phyloP scores from a whole-genome alignment of 345 rosid species.

The Melaleuca quinquenervia region DNA sequence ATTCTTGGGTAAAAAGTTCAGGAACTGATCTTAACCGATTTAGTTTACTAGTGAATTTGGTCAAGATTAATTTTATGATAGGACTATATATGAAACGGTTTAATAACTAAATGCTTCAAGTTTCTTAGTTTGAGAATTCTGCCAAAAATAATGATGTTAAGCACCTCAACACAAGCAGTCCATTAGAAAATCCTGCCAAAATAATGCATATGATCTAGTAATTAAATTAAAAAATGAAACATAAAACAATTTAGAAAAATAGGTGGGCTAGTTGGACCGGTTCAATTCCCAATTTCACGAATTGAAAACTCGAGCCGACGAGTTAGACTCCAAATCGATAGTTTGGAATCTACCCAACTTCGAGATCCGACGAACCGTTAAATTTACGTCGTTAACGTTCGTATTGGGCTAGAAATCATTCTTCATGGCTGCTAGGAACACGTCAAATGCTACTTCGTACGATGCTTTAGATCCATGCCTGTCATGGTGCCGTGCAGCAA shows the following conservation, averaged over 20 bases:
- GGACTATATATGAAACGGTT: not conserved
- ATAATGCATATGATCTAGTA: not conserved
- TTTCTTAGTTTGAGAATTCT: not conserved
- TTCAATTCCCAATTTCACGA: not conserved
- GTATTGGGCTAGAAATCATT: too few relatives aligned
- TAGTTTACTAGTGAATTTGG: not conserved
- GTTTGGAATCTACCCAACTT: not conserved
- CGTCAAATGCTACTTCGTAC: not conserved
- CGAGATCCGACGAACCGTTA: not conserved
- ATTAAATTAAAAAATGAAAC: not conserved
- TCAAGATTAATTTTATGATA: not conserved
- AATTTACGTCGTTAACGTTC: too few relatives aligned
- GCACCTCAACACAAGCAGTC: not conserved
- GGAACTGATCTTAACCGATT: not conserved
- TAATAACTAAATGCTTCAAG: not conserved
- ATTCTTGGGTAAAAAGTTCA: not conserved
- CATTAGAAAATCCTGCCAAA: not conserved
- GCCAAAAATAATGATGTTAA: not conserved
- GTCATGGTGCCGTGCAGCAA: too few relatives aligned
- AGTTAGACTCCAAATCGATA: not conserved
- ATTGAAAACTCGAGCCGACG: accelerated
- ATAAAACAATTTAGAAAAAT: not conserved
- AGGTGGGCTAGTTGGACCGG: accelerated
- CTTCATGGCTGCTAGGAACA: not conserved
- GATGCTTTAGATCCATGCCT: too few relatives aligned